These are phyloP conservation scores for Panaeolus cyanescens DNA, from an alignment of 768 basidiomycete species.

Conservation along the genomic window DNA sequence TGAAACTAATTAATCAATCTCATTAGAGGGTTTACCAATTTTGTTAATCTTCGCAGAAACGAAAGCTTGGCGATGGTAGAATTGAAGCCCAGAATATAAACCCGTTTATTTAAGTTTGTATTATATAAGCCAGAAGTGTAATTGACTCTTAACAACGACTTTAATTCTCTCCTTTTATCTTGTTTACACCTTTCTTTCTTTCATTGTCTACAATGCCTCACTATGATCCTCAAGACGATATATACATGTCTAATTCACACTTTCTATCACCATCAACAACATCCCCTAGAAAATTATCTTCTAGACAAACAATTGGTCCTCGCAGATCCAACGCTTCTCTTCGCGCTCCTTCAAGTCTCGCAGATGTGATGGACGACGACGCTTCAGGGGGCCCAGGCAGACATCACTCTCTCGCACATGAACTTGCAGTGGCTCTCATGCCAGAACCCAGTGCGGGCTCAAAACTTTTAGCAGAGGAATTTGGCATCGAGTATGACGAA, in stretches of 20 bases:
- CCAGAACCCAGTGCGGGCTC: conserved; percentile 82
- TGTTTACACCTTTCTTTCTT: conserved; percentile 13
- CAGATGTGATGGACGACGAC: conserved; percentile 41
- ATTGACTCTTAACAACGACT: neutral
- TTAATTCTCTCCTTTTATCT: neutral
- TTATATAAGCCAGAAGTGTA: neutral
- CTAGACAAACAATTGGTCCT: conserved; percentile 32
- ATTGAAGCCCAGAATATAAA: neutral
- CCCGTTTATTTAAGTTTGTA: too few relatives aligned
- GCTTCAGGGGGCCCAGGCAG: conserved; percentile 35
- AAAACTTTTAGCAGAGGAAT: conserved; percentile 81
- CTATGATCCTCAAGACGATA: conserved; percentile 32
- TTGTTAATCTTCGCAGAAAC: neutral
- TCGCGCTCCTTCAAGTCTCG: conserved; percentile 43
- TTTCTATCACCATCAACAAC: conserved; percentile 30
- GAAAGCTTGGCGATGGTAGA: neutral
- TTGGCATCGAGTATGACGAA: conserved; percentile 88
- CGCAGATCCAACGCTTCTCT: conserved; percentile 56
- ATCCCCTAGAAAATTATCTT: conserved; percentile 35
- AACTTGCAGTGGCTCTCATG: conserved; percentile 85
- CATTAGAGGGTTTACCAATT: conserved; percentile 7
- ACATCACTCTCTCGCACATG: conserved; percentile 80
- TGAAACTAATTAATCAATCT: neutral
- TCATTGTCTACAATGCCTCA: conserved; percentile 27
- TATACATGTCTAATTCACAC: conserved; percentile 28